phyloP scores from a whole-genome alignment of 1,139 yeast genomes.

The Zygosaccharomyces pseudobailii region DNA sequence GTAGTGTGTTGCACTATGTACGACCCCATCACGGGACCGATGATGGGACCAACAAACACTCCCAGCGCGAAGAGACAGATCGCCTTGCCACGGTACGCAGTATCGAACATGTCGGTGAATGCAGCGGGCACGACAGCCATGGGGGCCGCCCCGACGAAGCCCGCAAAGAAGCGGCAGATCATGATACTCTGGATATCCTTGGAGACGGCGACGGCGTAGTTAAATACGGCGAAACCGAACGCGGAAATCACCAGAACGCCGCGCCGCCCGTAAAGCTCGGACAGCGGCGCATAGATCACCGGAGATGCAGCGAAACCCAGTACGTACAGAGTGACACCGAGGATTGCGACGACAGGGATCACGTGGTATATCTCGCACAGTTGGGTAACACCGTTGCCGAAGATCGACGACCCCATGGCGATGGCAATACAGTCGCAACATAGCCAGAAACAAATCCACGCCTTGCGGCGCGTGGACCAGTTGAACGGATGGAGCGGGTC shows the following conservation, averaged over 20 bases:
- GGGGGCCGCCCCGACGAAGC: slow-evolving; percentile 75
- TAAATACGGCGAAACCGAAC: slow-evolving; percentile 54
- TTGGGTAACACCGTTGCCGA: slow-evolving; percentile 46
- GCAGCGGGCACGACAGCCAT: slow-evolving; percentile 80
- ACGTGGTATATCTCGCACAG: slow-evolving; percentile 46
- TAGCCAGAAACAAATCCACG: slow-evolving; percentile 39
- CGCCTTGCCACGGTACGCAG: slow-evolving; percentile 61
- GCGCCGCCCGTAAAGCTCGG: slow-evolving; percentile 71
- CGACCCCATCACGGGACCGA: slow-evolving; percentile 72
- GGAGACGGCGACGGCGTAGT: slow-evolving; percentile 69
- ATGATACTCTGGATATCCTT: slow-evolving; percentile 67
- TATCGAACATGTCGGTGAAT: slow-evolving; percentile 69
- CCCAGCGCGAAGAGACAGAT: slow-evolving; percentile 59
- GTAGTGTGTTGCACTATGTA: slow-evolving; percentile 54
- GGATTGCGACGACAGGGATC: slow-evolving; percentile 51
- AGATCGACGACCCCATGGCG: slow-evolving; percentile 62
- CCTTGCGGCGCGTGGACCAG: slow-evolving; percentile 45
- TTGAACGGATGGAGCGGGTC: slow-evolving; percentile 63
- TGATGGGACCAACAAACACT: slow-evolving; percentile 70
- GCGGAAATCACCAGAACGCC: slow-evolving; percentile 50
- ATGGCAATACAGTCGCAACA: slow-evolving; percentile 44
- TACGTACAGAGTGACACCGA: slow-evolving; percentile 69
- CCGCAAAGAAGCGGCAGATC: slow-evolving; percentile 71
- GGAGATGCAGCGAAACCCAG: slow-evolving; percentile 84
- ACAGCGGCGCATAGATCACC: slow-evolving; percentile 72